Evolutionary conservation across 1,284 basidiomycete species (phyloP).

Genomic region (Cryptococcus maquisensis): DNA sequence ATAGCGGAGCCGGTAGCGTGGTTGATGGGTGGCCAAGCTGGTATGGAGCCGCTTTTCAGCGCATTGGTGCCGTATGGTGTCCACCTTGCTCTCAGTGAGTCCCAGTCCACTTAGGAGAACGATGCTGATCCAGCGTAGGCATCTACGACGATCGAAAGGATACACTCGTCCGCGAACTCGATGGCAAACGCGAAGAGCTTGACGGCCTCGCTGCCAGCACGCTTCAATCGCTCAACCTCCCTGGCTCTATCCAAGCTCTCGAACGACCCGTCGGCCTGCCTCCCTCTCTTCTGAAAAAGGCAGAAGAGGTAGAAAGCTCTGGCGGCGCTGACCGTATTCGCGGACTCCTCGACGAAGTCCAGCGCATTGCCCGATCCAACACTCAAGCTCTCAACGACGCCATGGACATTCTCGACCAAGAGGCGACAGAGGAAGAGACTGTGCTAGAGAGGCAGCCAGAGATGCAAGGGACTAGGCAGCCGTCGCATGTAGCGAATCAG

Average conservation of each 20-base stretch:
- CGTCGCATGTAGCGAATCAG: conserved; percentile 74
- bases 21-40: conserved; percentile 51
- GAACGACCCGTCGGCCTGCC: conserved; percentile 84
- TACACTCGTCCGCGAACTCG: conserved; percentile 65
- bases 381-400: conserved; percentile 69
- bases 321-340: conserved; percentile 71
- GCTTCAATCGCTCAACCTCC: conserved; percentile 71
- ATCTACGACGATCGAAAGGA: conserved; percentile 83
- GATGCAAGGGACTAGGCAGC: conserved; percentile 51
- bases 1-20: conserved; percentile 58
- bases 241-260: conserved; percentile 79
- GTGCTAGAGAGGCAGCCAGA: conserved; percentile 51
- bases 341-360: conserved; percentile 67
- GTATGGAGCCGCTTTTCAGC: conserved; percentile 64
- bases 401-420: conserved; percentile 79
- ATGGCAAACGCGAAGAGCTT: conserved; percentile 61
- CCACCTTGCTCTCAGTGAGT: conserved; percentile 76
- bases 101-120: neutral
- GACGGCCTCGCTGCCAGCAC: conserved; percentile 63
- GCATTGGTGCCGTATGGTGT: conserved; percentile 84
- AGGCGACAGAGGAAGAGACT: conserved; percentile 78
- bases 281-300: conserved; percentile 77
- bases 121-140: conserved; percentile 51
- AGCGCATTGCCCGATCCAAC: conserved; percentile 63
- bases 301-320: conserved; percentile 75